Percentiles rank a stretch among this genome's conserved stretches.
Conservation (phyloP, 345 rosid genomes). For the Lagerstroemia speciosa region DNA sequence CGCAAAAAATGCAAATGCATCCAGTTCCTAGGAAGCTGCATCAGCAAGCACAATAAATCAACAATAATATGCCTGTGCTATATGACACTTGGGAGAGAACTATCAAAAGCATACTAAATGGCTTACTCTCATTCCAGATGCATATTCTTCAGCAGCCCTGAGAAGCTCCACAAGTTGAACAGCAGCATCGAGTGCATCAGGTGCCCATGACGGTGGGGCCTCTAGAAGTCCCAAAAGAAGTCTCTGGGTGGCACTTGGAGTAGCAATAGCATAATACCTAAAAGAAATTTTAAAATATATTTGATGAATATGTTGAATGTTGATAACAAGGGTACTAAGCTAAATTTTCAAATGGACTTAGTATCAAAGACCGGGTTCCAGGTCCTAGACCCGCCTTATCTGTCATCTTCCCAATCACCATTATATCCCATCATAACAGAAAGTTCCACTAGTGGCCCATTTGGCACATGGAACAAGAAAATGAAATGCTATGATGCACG, state of each 20-base stretch:
- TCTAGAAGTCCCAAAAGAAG: slow-evolving; percentile 96
- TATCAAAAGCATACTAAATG: not conserved
- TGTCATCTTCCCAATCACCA: not conserved
- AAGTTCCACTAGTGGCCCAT: not conserved
- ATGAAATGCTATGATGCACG: not conserved
- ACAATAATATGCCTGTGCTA: not conserved
- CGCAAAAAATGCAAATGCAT: slow-evolving; percentile 98
- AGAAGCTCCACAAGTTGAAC: slow-evolving; percentile 99
- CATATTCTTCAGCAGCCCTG: slow-evolving; percentile 95
- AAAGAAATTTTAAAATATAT: not conserved
- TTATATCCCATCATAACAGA: not conserved
- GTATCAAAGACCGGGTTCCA: not conserved
- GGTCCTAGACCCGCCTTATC: not conserved
- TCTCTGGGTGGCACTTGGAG: slow-evolving; percentile 97
- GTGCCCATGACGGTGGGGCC: slow-evolving; percentile 99
- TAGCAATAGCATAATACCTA: slow-evolving; percentile 94
- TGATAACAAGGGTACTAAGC: not conserved
- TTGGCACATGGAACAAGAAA: not conserved
- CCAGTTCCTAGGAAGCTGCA: slow-evolving; percentile 96
- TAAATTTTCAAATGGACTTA: not conserved
- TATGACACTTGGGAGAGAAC: not conserved
- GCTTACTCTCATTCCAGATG: slow-evolving; percentile 88
- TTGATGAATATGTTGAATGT: slow-evolving; percentile 10
- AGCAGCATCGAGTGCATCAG: slow-evolving; percentile 99
- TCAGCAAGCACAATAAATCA: slow-evolving; percentile 16